Base-by-base conservation (phyloP, 1,139 yeast species). In the Lizanozyma gosingica region DNA sequence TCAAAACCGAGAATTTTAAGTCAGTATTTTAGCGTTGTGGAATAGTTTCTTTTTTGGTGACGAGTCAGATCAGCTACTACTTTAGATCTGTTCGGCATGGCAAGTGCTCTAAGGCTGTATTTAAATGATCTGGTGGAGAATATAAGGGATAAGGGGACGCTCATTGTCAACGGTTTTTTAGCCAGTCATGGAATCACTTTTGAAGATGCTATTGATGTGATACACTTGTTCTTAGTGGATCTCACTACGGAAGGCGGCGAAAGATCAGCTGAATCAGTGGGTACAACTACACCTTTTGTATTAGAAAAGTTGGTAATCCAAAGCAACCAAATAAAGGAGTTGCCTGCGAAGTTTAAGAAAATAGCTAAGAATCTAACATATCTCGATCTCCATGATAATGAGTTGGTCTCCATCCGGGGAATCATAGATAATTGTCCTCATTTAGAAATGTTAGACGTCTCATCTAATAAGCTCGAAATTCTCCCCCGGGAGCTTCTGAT, bases 391-490 rank as follows among this genome's bases (percentile, higher is more conserved):
- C 83, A 83, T 50, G 68, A 71, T 46, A 85, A 85, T 54, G 56
- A 61, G 37, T 65, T 85, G 35, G 47, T 65, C 2, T 67, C 62
- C 39, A 70, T 85, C 39, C 88, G 94, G 1, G 47, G 53, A 2
- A 67, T 69, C 37, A 49, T 60, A 45, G 63, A 46, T 53, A 71
- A 59, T 41, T 72, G 71, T 48, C 59, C 51, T 45, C 63, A 60
- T 6, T 62, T 85, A 43, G 90, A 83, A 50, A 79, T 80, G 39
- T 60, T 85, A 39, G 94, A 86, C 56, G 59, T 85, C 22, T 80
- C 90, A 29, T 63, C 70, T 36, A 85, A 85, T 54, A 62, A 59
- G 37, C 57, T 82, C 43, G 54, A 62, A 34, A 53, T 63, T 33
- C 70, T 77, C 43, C 78, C 73, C 15, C 50, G 54, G 40, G 67